These are phyloP conservation scores for Simplicillium aogashimaense DNA, from an alignment of 2,329 filamentous ascomycete genomes.

Conservation along the genomic window DNA sequence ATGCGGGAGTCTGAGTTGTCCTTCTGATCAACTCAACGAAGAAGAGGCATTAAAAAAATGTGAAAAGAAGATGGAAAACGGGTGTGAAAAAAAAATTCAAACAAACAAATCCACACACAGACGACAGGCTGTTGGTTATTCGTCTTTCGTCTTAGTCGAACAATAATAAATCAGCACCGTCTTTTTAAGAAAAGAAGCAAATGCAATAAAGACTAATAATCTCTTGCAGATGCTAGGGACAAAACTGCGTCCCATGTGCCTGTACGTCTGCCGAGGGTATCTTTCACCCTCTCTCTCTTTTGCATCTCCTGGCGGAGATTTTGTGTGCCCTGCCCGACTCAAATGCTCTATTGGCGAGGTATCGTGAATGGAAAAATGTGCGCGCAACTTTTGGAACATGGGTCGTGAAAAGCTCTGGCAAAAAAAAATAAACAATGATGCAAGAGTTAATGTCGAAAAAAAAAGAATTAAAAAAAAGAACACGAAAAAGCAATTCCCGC, in stretches of 20 bases:
- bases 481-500: slow-evolving; percentile 20
- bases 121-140: no score
- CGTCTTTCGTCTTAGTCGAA: not conserved
- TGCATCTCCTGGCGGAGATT: slow-evolving; percentile 17
- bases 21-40: slow-evolving; percentile 1
- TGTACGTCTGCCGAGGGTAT: no score
- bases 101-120: not conserved
- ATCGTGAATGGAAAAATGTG: slow-evolving; percentile 34
- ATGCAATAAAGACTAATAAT: slow-evolving; percentile 3
- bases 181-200: slow-evolving; percentile 1
- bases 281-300: slow-evolving; percentile 15
- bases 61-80: slow-evolving; percentile 19
- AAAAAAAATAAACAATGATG: slow-evolving; percentile 18
- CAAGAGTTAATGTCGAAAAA: not conserved
- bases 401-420: slow-evolving; percentile 37
- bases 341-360: slow-evolving; percentile 36
- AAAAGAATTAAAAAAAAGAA: slow-evolving; percentile 8
- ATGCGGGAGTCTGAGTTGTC: no score
- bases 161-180: slow-evolving; percentile 7
- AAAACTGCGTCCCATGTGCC: no score
- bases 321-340: slow-evolving; percentile 8
- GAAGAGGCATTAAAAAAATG: slow-evolving; percentile 13
- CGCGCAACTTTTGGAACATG: slow-evolving; percentile 35
- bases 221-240: no score
- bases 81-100: slow-evolving; percentile 10